These are phyloP conservation scores for Pisolithus sp. DNA, from an alignment of 768 basidiomycete species.

Conservation along the genomic window DNA sequence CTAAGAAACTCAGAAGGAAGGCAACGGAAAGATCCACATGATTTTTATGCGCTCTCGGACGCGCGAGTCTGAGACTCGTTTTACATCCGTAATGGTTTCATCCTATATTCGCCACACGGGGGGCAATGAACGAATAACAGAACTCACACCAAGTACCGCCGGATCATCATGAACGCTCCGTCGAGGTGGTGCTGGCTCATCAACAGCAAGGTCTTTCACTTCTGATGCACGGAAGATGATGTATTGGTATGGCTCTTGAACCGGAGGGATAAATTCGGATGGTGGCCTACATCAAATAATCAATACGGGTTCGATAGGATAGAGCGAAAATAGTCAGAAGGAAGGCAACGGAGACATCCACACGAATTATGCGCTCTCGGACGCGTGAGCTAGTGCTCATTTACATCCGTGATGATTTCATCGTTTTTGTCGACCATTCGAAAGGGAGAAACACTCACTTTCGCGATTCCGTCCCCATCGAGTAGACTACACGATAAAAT, in stretches of 20 bases:
- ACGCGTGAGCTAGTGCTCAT: conserved; percentile 28
- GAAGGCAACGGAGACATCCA: conserved; percentile 65
- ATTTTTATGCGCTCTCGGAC: conserved; percentile 40
- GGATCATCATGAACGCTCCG: conserved; percentile 79
- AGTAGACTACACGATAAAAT: conserved; percentile 45
- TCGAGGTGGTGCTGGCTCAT: conserved; percentile 50
- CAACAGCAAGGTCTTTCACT: conserved; percentile 84
- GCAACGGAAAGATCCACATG: conserved; percentile 55
- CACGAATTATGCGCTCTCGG: conserved; percentile 44
- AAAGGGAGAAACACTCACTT: conserved; percentile 42
- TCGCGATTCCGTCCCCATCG: conserved; percentile 84
- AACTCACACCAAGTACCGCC: conserved; percentile 71
- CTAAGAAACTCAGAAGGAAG: conserved; percentile 44
- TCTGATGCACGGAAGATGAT: conserved; percentile 90
- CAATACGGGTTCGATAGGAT: conserved; percentile 12
- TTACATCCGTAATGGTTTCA: conserved; percentile 44
- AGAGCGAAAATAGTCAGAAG: conserved; percentile 36
- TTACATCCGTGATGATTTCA: conserved; percentile 38
- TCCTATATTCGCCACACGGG: conserved; percentile 17
- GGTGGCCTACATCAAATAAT: conserved; percentile 46
- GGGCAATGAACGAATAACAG: conserved; percentile 7
- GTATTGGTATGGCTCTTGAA: conserved; percentile 78
- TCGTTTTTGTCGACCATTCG: conserved; percentile 14
- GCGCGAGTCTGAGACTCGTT: conserved; percentile 28
- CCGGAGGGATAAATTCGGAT: conserved; percentile 75